Evolutionary conservation across 164 flowering plant species (phyloP).

Genomic region (Kalanchoe fedtschenkoi): DNA sequence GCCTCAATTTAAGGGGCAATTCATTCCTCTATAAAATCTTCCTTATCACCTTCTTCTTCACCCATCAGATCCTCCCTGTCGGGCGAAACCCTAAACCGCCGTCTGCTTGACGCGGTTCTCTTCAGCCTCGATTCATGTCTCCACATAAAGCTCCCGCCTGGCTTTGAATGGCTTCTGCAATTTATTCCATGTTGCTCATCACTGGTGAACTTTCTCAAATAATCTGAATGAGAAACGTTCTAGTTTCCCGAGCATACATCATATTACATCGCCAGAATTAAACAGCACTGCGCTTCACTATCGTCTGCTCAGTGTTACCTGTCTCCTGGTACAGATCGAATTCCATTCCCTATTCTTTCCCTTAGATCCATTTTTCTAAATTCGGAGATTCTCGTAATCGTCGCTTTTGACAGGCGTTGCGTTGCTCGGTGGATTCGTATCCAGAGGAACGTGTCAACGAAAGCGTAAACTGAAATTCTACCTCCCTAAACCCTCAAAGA

Average conservation of each 20-base stretch:
- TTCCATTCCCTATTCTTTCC: no score
- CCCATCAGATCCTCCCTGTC: no score
- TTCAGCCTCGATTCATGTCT: no score
- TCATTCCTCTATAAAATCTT: no score
- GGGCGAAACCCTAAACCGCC: no score
- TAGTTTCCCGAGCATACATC: conserved; percentile 3
- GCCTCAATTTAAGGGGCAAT: no score
- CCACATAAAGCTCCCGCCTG: no score
- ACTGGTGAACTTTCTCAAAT: conserved; percentile 1
- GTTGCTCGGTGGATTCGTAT: conserved; percentile 19
- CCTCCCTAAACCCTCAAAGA: conserved; percentile 3
- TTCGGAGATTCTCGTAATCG: no score
- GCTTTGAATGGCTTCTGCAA: no score
- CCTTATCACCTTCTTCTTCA: no score
- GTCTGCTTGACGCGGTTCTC: no score
- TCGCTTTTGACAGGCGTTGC: conserved; percentile 46
- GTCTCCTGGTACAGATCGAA: conserved; percentile 1
- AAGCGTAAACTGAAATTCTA: conserved; percentile 25
- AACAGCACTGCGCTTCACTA: background rate
- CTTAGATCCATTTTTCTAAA: no score
- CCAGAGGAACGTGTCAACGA: conserved; percentile 37
- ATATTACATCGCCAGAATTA: background rate
- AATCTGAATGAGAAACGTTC: background rate
- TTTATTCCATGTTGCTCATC: conserved; percentile 6
- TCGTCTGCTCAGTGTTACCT: background rate